Base-by-base conservation (phyloP, 495 filamentous ascomycete species). In the Lentithecium fluviatile region DNA sequence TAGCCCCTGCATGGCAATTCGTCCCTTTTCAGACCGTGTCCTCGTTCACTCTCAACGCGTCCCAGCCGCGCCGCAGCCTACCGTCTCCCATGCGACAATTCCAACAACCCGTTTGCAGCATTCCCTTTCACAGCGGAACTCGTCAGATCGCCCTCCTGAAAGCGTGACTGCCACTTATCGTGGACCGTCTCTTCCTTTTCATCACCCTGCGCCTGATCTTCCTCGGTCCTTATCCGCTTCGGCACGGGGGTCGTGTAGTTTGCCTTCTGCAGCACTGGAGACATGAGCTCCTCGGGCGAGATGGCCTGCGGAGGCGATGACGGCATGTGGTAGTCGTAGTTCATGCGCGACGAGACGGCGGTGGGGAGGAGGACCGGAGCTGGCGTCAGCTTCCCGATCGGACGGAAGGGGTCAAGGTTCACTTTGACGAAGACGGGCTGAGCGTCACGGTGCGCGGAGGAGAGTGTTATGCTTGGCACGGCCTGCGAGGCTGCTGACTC, bases 121-220 rank as follows among this genome's bases (percentile, higher is more conserved):
- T 64, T 36, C 2, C 72, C 73, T 52, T 71, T 76, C 12, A 74
- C 71, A 12, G 70, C 71, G 59, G 68, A 72, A 56, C 74, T 75
- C 60, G 73, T 71, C 40, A 75, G 34, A 19, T 72, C 70, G 32
- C 50, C 54, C 23, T 69, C 70, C 21, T 48, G 52, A 29, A 62
- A 50, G 26, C 43, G 19, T 29, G 29, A 23, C 20, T 58, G 32
- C 13, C 45, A 19, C 8, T 34, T 45, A 24, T 40, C 46, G 8
- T 25, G 23, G 12, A 25, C 52, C 24, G 34, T 55, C 7, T 24
- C 19, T n/a, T 51, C 48, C 19, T 2, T 36, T 19, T 43, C 26
- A 17, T 51, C 47, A 7, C 20, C 42, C 29, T 24, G 49, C 50
- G n/a, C n/a, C n/a, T 58, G 32, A 45, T 55, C 46, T 17, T 59